Conservation (phyloP, 345 rosid species). For the Citrus inodora region DNA sequence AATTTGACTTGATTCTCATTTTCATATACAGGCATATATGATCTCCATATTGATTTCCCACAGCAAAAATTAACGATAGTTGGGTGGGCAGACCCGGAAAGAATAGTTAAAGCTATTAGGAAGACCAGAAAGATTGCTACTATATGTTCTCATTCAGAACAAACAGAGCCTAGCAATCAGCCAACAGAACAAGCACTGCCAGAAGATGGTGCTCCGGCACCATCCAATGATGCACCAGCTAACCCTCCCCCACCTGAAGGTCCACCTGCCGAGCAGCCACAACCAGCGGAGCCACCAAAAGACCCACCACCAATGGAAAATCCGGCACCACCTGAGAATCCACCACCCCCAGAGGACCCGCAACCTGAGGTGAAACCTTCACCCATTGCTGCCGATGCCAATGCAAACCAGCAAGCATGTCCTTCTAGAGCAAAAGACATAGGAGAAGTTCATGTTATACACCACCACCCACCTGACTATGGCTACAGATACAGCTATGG, state of each 20-base stretch:
- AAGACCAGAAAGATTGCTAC: constrained; percentile 62
- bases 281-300: constrained; percentile 42
- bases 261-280: constrained; percentile 35
- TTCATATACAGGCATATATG: constrained; percentile 48
- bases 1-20: neutral
- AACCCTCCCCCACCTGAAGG: constrained; percentile 40
- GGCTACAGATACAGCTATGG: constrained; percentile 36
- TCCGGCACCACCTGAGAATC: constrained; percentile 32
- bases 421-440: constrained; percentile 38
- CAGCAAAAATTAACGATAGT: constrained; percentile 62
- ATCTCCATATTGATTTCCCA: constrained; percentile 49
- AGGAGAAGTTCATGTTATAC: constrained; percentile 46
- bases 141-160: constrained; percentile 47
- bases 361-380: constrained; percentile 1
- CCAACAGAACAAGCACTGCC: constrained; percentile 35
- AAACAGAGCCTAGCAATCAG: constrained; percentile 35
- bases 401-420: constrained; percentile 27
- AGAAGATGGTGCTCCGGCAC: constrained; percentile 26
- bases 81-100: constrained; percentile 76
- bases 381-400: constrained; percentile 24
- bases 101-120: constrained; percentile 56
- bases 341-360: constrained; percentile 30
- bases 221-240: constrained; percentile 25
- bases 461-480: constrained; percentile 47
- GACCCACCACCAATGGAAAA: constrained; percentile 32